Evolutionary conservation across 768 basidiomycete genomes (phyloP), one percentile per base, ranked within the genome.

Genomic region (Termitomyces sp.): DNA sequence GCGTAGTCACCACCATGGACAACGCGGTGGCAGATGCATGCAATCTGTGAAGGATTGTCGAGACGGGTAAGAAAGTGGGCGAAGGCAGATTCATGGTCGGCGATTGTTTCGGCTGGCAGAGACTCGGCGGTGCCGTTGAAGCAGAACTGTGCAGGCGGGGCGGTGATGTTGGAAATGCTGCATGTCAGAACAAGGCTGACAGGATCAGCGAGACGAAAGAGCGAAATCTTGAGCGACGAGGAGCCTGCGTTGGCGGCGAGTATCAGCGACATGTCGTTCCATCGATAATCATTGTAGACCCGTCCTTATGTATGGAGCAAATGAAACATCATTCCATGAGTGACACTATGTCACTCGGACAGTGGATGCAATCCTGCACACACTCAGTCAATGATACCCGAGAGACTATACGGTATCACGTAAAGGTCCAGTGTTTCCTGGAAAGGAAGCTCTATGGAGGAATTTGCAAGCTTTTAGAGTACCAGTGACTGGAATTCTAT

Each of bases 1-100:
- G 74, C 73, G 63, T 87, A 90, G 46, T 85, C 81, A 2, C 93
- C 94, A 3, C 94, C 94, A 63, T 96, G 94, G 1, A 97, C 94
- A 44, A 94, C 87, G 37, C 86, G 81, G 66, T 90, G 88, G 62
- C 87, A 86, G n/a, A 88, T 74, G 57, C 83, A 73, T 6, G 66
- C 69, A 59, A 92, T 81, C 4, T 64, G 62, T 55, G 82, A 75
- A 44, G 85, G 74, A 45, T 72, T 51, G 56, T 76, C 65, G 33
- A 88, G 71, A 56, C 71, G 70, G 22, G 77, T 66, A 20, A 90
- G 71, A 67, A 90, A 87, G 64, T 83, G 76, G 15, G 71, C 65
- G 65, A 90, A 88, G 0, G 86, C 89, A 15, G 81, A 76, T 0
- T 78, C 73, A 62, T 90, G 88, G 68, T 87, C 80, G 28, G 69